Conservation (phyloP, 2,329 filamentous ascomycete species). For the Colletotrichum melonis region DNA sequence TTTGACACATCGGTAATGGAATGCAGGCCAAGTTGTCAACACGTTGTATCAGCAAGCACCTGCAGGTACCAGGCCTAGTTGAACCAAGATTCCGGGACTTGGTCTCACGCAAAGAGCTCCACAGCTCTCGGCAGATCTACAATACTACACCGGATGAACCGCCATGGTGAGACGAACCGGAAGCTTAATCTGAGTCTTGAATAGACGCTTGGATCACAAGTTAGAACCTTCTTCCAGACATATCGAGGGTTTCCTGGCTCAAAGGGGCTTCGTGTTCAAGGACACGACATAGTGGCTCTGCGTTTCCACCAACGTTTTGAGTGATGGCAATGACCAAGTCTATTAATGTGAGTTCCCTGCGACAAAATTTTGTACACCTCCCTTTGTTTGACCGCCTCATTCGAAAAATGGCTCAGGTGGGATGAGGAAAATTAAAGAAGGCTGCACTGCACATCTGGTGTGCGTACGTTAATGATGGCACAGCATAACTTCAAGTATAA, state of each 20-base stretch:
- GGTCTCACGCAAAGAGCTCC: slow-evolving; percentile 11
- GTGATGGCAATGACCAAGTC: background rate
- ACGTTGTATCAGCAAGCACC: too few relatives aligned
- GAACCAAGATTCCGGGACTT: background rate
- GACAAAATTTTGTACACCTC: background rate
- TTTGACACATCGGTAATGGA: background rate
- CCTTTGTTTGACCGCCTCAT: background rate
- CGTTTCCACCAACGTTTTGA: background rate
- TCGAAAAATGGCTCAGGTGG: background rate
- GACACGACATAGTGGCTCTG: background rate
- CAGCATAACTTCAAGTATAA: too few relatives aligned
- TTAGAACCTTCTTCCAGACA: background rate
- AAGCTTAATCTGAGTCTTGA: background rate
- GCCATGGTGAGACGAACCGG: background rate
- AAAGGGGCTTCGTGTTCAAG: background rate
- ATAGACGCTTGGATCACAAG: background rate
- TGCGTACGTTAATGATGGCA: background rate
- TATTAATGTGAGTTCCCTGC: background rate
- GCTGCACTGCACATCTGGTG: background rate
- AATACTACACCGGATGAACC: background rate
- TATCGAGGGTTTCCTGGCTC: background rate
- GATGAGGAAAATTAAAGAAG: background rate
- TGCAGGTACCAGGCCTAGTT: background rate
- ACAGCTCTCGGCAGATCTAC: slow-evolving; percentile 2
- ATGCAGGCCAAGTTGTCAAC: background rate